Base-by-base conservation (phyloP, 176 grass and related monocot genomes). In the Cenchrus fungigraminus region DNA sequence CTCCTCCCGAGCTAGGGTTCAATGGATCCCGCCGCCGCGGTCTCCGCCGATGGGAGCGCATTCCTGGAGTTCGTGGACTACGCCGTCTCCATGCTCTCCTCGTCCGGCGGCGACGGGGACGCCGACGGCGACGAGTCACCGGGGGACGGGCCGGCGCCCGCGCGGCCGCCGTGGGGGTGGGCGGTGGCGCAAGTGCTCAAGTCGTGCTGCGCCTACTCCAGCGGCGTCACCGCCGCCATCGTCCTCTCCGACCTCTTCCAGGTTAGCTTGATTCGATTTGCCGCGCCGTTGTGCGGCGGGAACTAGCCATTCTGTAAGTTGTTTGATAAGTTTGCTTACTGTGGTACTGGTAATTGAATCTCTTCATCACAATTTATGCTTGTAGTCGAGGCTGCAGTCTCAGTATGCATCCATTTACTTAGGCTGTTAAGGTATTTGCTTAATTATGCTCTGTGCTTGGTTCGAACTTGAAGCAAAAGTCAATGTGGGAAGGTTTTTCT, bases 161-260 rank as follows among this genome's bases (percentile, higher is more conserved):
- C 43, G 56, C 61, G 37, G 64, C 85, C 82, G 44, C 96, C 96
- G 46, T 98, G 93, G 96, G 87, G 85, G 20, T 95, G 96, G 93
- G 82, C 77, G 57, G 85, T 93, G 73, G 94, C 93, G 34, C 91
- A 89, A 62, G 85, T 95, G 68, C 89, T 98, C 58, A 93, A 90
- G 82, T 91, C 93, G 4, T 98, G 96, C 73, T 65, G 88, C 13
- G 87, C 96, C 11, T 98, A 95, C 59, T 93, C 96, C 58, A 95
- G 96, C 14, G 96, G 96, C 50, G 86, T 94, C 87, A 98, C 96
- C 13, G 83, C 96, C 53, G 87, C 91, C 73, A 98, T 95, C 88
- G 91, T 98, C 50, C 89, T 95, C 69, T 92, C 96, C 43, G 96
- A 98, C 79, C 91, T 95, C 73, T 95, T 93, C 86, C 96, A 98